A percentile compares a stretch with the other conserved stretches of the same genome.
Conservation (phyloP, 169 alveolate genomes). For the Plasmodium fragile region DNA sequence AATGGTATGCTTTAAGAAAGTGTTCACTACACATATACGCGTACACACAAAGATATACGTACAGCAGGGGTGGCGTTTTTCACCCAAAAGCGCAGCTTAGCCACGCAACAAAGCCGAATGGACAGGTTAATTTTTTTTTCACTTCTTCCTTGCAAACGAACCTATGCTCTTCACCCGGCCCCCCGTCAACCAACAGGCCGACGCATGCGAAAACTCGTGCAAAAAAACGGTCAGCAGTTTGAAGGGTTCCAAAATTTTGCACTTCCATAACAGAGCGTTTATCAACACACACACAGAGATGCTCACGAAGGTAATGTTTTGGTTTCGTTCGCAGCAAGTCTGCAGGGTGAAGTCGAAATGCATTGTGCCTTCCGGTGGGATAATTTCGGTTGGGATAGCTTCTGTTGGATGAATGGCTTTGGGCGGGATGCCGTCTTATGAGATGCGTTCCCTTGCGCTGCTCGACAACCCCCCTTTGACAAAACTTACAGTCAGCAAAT, state of each 20-base stretch:
- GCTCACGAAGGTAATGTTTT: constrained; percentile 34
- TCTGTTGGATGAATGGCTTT: not conserved
- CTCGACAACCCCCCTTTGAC: not conserved
- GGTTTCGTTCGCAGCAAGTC: constrained; percentile 62
- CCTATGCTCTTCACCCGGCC: constrained; percentile 85
- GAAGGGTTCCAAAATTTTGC: constrained; percentile 79
- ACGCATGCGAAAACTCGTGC: constrained; percentile 85
- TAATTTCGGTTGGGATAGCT: not conserved
- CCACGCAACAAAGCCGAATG: not conserved
- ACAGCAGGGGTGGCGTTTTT: not conserved
- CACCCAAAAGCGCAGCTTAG: not conserved
- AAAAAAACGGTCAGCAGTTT: constrained; percentile 83
- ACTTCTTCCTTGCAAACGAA: constrained; percentile 35
- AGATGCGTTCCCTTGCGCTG: not conserved
- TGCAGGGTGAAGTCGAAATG: constrained; percentile 49
- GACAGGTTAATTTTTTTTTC: not conserved
- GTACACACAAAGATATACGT: not conserved
- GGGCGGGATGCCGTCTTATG: not conserved
- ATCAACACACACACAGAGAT: constrained; percentile 34
- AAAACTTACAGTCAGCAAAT: not conserved
- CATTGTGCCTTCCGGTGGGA: constrained; percentile 21
- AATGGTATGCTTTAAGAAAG: not conserved
- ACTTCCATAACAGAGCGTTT: constrained; percentile 61
- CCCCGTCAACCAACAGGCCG: constrained; percentile 86
- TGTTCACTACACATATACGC: not conserved